Base-by-base conservation (phyloP, 257 asterid genomes). In the Mentha longifolia region DNA sequence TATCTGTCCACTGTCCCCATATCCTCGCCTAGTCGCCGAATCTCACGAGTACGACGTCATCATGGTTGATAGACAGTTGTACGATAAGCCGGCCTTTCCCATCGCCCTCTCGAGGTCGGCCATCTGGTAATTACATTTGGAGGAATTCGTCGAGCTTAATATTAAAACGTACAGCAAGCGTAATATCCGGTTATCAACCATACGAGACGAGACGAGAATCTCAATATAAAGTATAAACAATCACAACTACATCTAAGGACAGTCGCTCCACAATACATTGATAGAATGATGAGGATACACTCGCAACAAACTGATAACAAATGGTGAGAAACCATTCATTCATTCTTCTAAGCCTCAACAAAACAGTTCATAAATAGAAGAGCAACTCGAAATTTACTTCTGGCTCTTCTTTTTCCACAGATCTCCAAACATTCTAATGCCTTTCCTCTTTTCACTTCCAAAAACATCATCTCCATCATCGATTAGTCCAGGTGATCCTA, bases 371-470 rank as follows among this genome's bases (percentile, higher is more conserved):
- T 7, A 9, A 35, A 43, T 8, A 7, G 15, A 51, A n/a, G n/a
- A 67, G n/a, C 8, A 49, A 19, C 76, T 70, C 56, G n/a, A 28
- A 31, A 30, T 41, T 67, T 78, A 86, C 73, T 95, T 95, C 64
- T 87, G 92, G 56, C 95, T 87, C 83, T 88, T 92, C 92, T 80
- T 95, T 74, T 85, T 95, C 98, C 97, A 95, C 72, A 94, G 74
- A 31, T 94, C 98, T 62, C 96, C 98, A 61, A 92, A 81, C 96
- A 86, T 92, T 81, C 70, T 83, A 20, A 90, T 87, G 63, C 96
- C 89, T 70, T 85, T 95, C 74, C 91, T 87, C 81, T 88, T 95
- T 9, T 88, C 98, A 35, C 88, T 76, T 28, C 86, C 96, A 9
- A 77, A 90, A 37, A 67, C 89, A 70, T 89, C 92, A 6, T 88